Percentiles rank a stretch among this genome's conserved stretches.
phyloP scores from a whole-genome alignment of 2,329 filamentous ascomycete species.

The Xylariaceae sp. region DNA sequence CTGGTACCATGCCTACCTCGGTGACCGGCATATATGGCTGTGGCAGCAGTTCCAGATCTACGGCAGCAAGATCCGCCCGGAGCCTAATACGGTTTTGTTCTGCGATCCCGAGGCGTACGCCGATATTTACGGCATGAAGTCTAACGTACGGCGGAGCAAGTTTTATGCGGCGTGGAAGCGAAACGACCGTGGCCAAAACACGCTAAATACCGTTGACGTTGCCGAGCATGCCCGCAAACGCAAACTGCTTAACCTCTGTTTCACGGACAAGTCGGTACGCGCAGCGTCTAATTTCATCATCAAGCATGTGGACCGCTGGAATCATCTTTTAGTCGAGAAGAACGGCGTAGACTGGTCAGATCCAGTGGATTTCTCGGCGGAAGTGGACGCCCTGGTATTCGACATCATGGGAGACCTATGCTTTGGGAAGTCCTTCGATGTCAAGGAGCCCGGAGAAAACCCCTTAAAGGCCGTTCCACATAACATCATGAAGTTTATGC shows the following conservation, averaged over 20 bases:
- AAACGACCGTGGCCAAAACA: constrained; percentile 11
- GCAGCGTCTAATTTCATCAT: constrained; percentile 24
- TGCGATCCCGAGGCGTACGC: constrained; percentile 21
- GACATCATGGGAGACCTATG: constrained; percentile 30
- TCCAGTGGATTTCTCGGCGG: constrained; percentile 16
- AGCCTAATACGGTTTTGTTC: constrained; percentile 27
- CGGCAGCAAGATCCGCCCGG: constrained; percentile 21
- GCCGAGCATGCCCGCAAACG: constrained; percentile 23
- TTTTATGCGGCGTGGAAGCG: constrained; percentile 23
- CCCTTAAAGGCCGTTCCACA: constrained; percentile 20
- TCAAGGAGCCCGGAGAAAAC: constrained; percentile 31
- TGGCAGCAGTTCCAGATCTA: constrained; percentile 26
- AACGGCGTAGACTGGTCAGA: constrained; percentile 18
- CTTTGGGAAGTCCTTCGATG: constrained; percentile 31
- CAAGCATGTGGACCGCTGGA: constrained; percentile 30
- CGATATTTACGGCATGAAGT: constrained; percentile 28
- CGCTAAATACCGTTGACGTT: constrained; percentile 22
- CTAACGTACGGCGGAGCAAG: constrained; percentile 26
- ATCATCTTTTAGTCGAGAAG: constrained; percentile 17
- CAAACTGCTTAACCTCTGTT: constrained; percentile 23
- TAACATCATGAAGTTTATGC: constrained; percentile 17
- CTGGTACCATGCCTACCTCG: constrained; percentile 23
- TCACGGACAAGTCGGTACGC: constrained; percentile 28
- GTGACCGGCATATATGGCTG: constrained; percentile 30
- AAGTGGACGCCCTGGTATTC: constrained; percentile 16